Percentiles rank a stretch among this genome's conserved stretches.
These are phyloP conservation scores for Hypoxylon lienhwacheense DNA, from an alignment of 495 filamentous ascomycete genomes.

Conservation along the genomic window DNA sequence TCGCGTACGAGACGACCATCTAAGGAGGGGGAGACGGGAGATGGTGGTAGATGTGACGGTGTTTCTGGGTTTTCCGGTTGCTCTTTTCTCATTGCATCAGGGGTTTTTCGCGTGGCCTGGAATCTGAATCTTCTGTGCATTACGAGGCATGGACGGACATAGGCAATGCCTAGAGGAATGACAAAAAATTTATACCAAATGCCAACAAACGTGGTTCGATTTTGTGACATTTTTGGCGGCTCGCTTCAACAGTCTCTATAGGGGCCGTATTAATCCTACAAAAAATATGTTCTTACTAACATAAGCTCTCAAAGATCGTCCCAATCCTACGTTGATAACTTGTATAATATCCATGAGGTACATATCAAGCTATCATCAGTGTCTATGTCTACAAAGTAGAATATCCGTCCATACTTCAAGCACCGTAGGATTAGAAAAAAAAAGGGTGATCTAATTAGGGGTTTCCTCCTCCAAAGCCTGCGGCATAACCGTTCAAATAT, in stretches of 20 bases:
- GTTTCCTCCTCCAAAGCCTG: too few relatives aligned
- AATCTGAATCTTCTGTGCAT: slow-evolving; percentile 38
- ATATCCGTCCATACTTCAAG: too few relatives aligned
- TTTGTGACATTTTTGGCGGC: slow-evolving; percentile 2
- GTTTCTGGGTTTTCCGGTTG: slow-evolving; percentile 39
- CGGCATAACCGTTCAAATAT: too few relatives aligned
- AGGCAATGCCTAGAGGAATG: slow-evolving; percentile 37
- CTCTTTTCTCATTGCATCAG: slow-evolving; percentile 39
- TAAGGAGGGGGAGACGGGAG: slow-evolving; percentile 54
- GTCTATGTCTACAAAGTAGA: too few relatives aligned
- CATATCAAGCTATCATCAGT: too few relatives aligned
- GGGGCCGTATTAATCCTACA: neutral
- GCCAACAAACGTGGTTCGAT: slow-evolving; percentile 11
- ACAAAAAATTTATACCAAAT: slow-evolving; percentile 41
- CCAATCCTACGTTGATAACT: neutral
- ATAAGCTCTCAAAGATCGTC: neutral
- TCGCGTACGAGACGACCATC: slow-evolving; percentile 97
- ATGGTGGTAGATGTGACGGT: slow-evolving; percentile 22
- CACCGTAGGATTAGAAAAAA: too few relatives aligned
- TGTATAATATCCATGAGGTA: too few relatives aligned
- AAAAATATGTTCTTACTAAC: too few relatives aligned
- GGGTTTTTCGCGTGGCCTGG: slow-evolving; percentile 38
- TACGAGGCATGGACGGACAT: slow-evolving; percentile 38
- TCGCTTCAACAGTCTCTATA: neutral
- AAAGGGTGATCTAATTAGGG: too few relatives aligned